Percentiles rank a stretch among this genome's conserved stretches.
phyloP scores from a whole-genome alignment of 106 monocot genomes.

The Xerophyta viscosa region DNA sequence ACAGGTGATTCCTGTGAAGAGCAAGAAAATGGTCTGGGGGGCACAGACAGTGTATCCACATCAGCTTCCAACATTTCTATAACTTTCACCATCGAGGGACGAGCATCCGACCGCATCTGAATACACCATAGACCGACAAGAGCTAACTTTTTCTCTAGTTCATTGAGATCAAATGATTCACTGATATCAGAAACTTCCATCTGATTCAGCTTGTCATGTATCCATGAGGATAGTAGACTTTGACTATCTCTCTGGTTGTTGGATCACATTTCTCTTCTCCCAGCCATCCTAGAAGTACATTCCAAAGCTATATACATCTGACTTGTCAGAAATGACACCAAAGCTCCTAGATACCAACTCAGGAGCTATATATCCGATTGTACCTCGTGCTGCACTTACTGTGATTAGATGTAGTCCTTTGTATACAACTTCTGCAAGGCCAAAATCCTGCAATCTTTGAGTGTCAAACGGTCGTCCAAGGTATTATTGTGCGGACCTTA shows the following conservation, averaged over 20 bases:
- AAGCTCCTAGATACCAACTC: slow-evolving; percentile 41
- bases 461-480: slow-evolving; percentile 18
- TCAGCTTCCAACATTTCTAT: slow-evolving; percentile 25
- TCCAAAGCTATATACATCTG: slow-evolving; percentile 51
- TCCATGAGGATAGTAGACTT: slow-evolving; percentile 36
- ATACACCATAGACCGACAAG: slow-evolving; percentile 33
- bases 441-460: slow-evolving; percentile 32
- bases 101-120: slow-evolving; percentile 15
- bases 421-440: slow-evolving; percentile 34
- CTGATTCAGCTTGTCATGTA: slow-evolving; percentile 17
- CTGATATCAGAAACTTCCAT: not conserved
- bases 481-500: slow-evolving; percentile 46
- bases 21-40: slow-evolving; percentile 19
- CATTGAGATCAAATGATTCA: not conserved
- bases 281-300: slow-evolving; percentile 35
- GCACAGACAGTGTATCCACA: slow-evolving; percentile 12
- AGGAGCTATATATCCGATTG: slow-evolving; percentile 44
- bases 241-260: not conserved
- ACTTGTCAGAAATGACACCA: slow-evolving; percentile 30
- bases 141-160: slow-evolving; percentile 16
- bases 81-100: slow-evolving; percentile 23
- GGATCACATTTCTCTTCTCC: slow-evolving; percentile 26
- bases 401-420: slow-evolving; percentile 17
- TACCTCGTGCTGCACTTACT: slow-evolving; percentile 17
- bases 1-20: not conserved